A percentile compares a stretch with the other conserved stretches of the same genome.
Conservation (phyloP, 1,284 basidiomycete genomes). For the Cryptococcus hybrid region DNA sequence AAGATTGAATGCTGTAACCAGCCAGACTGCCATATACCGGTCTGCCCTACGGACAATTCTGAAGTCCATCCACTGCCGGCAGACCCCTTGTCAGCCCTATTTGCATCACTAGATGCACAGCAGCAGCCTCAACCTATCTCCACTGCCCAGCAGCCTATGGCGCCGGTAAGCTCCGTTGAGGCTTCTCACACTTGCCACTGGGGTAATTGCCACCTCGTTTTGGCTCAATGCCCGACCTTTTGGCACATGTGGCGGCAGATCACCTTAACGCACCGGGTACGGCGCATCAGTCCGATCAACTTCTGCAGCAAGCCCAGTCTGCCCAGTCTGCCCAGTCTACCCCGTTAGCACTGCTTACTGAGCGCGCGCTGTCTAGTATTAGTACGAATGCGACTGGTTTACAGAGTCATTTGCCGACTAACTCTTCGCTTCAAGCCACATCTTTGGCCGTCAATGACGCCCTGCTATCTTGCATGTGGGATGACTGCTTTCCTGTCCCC, state of each 20-base stretch:
- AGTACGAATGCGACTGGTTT: not conserved
- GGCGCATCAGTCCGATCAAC: not conserved
- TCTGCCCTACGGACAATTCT: constrained; percentile 12
- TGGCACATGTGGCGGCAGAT: constrained; percentile 53
- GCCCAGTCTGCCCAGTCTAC: not conserved
- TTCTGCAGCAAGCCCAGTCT: constrained; percentile 1
- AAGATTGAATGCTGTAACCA: constrained; percentile 42
- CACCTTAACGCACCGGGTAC: constrained; percentile 46
- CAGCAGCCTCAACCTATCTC: constrained; percentile 1
- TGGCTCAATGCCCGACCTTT: constrained; percentile 50
- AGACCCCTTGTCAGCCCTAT: constrained; percentile 11
- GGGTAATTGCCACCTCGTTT: constrained; percentile 52
- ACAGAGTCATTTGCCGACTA: not conserved
- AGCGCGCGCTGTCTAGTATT: not conserved
- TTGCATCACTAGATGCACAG: constrained; percentile 5
- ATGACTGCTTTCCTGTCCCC: constrained; percentile 44
- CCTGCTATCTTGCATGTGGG: constrained; percentile 50
- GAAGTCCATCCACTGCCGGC: constrained; percentile 9
- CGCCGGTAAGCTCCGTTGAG: constrained; percentile 2
- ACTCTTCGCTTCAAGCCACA: not conserved
- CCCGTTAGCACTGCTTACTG: not conserved
- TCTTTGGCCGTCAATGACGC: constrained; percentile 4
- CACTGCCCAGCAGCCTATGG: not conserved
- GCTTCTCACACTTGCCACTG: constrained; percentile 49
- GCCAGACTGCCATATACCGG: constrained; percentile 25